phyloP scores from a whole-genome alignment of 805 yeast genomes.

The Schwanniomyces vanrijiae region DNA sequence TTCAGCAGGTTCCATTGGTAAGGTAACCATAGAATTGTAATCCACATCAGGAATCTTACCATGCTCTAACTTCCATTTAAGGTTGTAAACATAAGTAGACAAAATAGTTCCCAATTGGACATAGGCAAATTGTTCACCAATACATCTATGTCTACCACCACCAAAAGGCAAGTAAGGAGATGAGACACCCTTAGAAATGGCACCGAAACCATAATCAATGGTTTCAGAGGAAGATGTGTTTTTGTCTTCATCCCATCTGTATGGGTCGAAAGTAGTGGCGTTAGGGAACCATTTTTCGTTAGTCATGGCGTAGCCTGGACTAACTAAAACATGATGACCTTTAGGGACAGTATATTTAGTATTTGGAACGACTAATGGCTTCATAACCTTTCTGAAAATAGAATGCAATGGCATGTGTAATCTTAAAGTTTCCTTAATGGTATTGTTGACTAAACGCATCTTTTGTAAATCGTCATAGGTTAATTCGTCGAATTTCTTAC shows the following conservation, averaged over 20 bases:
- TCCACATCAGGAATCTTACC: slow-evolving; percentile 62
- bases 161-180: slow-evolving; percentile 98
- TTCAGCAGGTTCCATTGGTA: slow-evolving; percentile 77
- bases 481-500: slow-evolving; percentile 50
- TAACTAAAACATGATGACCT: slow-evolving; percentile 86
- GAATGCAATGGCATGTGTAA: slow-evolving; percentile 97
- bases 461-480: slow-evolving; percentile 81
- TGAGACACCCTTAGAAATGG: slow-evolving; percentile 91
- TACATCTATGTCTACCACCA: slow-evolving; percentile 99
- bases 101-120: slow-evolving; percentile 87
- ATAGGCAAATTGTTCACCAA: slow-evolving; percentile 97
- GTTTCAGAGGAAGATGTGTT: slow-evolving; percentile 16
- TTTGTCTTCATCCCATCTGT: slow-evolving; percentile 68
- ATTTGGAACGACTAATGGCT: slow-evolving; percentile 76
- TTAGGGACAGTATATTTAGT: slow-evolving; percentile 78
- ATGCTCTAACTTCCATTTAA: slow-evolving; percentile 65
- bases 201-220: slow-evolving; percentile 96
- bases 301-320: slow-evolving; percentile 89
- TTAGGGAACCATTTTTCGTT: slow-evolving; percentile 78
- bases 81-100: slow-evolving; percentile 68
- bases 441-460: slow-evolving; percentile 78
- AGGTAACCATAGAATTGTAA: slow-evolving; percentile 88
- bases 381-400: slow-evolving; percentile 85
- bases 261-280: slow-evolving; percentile 72
- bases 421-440: slow-evolving; percentile 90